A percentile compares a stretch with the other conserved stretches of the same genome.
phyloP scores from a whole-genome alignment of 1,139 yeast genomes.

The Taiozyma onychis region DNA sequence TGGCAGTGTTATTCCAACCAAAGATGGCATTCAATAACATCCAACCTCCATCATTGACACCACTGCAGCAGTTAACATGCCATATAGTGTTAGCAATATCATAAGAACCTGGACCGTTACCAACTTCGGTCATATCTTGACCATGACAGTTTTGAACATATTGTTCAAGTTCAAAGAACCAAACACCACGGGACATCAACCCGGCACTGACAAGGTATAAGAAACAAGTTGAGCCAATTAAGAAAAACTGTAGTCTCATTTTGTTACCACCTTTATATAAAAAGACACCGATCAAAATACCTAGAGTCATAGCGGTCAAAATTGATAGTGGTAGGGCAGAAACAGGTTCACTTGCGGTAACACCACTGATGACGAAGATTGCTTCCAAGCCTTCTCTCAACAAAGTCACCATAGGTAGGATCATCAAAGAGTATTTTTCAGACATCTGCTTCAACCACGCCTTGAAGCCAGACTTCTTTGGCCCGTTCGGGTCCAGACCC shows the following conservation, averaged over 20 bases:
- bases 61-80: constrained; percentile 98
- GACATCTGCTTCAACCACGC: constrained; percentile 28
- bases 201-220: constrained; percentile 87
- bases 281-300: constrained; percentile 57
- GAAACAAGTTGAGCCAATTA: constrained; percentile 79
- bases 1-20: constrained; percentile 96
- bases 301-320: constrained; percentile 61
- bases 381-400: constrained; percentile 89
- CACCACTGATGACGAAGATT: constrained; percentile 84
- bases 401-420: constrained; percentile 73
- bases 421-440: constrained; percentile 63
- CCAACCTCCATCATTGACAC: constrained; percentile 89
- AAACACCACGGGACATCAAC: constrained; percentile 80
- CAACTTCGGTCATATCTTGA: constrained; percentile 82
- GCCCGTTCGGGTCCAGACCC: constrained; percentile 4
- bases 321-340: constrained; percentile 76
- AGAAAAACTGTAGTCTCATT: constrained; percentile 72
- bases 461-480: constrained; percentile 9
- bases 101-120: constrained; percentile 93
- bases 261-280: constrained; percentile 77
- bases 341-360: constrained; percentile 61
- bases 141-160: constrained; percentile 68
- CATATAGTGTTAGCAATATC: constrained; percentile 75
- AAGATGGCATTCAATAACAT: constrained; percentile 85
- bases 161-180: constrained; percentile 77